Evolutionary conservation across 2,329 filamentous ascomycete species (phyloP), one percentile per base, ranked within the genome.

Genomic region (Cladophialophora immunda): DNA sequence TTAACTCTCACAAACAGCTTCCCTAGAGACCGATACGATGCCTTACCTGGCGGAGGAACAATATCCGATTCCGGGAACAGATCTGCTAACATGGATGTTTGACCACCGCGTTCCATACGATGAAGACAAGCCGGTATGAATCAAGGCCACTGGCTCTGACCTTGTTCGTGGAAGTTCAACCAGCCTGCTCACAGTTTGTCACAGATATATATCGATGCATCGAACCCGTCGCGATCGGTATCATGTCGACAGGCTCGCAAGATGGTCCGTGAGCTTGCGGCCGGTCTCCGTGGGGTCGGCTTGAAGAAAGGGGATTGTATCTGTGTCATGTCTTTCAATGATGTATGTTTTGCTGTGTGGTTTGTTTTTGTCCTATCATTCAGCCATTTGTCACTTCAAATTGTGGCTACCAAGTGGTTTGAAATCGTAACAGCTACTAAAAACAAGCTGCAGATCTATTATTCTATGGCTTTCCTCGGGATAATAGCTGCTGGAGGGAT

Each of bases 301-400:
- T 4, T 67, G 36, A 64, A 81, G 60, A 75, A 77, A 30, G 85
- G 84, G 38, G 85, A 87, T 67, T 84, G 82, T 68, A 81, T 88
- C 5, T 83, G 82, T 56, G 79, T 87, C 50, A 83, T 87, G 68
- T 84, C 84, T 0, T 86, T 86, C 76, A 88, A 88, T 76, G 81
- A 78, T 73, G 63, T 64, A 61, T 32, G 34, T 4, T 50, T 50
- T 19, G 38, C 38, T 45, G 38, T 4, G n/a, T 8, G 3, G 17
- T 45, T 25, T 17, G 54, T 27, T 1, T 29, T 30, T 55, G 19
- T 29, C 52, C 7, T 19, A 7, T 36, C 54, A 13, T 25, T 13
- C 7, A 13, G 15, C 38, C 9, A 13, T 13, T 8, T 4, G 1
- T 25, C 13, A 19, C 19, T 25, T 25, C 11, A 27, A 50, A 27